These are phyloP conservation scores for Grosmannia serpens DNA, from an alignment of 2,329 filamentous ascomycete species.

Conservation along the genomic window DNA sequence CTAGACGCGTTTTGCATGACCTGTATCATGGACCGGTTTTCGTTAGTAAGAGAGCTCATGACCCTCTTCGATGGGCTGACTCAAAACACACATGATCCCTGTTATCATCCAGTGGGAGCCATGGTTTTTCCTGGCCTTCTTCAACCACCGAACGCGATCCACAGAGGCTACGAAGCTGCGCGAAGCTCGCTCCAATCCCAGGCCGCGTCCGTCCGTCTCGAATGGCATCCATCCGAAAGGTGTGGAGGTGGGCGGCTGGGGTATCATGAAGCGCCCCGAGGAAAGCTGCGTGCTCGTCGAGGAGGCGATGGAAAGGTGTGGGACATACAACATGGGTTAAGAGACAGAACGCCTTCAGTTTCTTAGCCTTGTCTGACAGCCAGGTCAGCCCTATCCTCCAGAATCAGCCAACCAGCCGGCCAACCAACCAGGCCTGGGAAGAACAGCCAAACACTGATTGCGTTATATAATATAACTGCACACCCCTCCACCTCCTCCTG, in stretches of 20 bases:
- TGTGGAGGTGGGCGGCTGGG: not conserved
- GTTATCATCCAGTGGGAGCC: not conserved
- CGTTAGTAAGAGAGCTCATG: not conserved
- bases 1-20: too few relatives aligned
- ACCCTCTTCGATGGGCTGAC: not conserved
- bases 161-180: not conserved
- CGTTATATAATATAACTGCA: not conserved
- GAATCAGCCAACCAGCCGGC: not conserved
- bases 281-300: not conserved
- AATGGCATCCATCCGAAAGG: too few relatives aligned
- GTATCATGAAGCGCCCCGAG: not conserved
- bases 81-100: not conserved
- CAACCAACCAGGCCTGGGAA: not conserved
- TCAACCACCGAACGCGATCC: not conserved
- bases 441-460: not conserved
- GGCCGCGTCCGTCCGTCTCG: not conserved
- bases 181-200: not conserved
- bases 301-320: not conserved
- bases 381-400: not conserved
- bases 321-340: not conserved
- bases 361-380: slow-evolving; percentile 5
- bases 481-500: not conserved
- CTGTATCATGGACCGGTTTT: not conserved
- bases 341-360: not conserved
- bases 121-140: not conserved